Base-by-base conservation (phyloP, 768 basidiomycete species). In the Dentipellis fragilis region DNA sequence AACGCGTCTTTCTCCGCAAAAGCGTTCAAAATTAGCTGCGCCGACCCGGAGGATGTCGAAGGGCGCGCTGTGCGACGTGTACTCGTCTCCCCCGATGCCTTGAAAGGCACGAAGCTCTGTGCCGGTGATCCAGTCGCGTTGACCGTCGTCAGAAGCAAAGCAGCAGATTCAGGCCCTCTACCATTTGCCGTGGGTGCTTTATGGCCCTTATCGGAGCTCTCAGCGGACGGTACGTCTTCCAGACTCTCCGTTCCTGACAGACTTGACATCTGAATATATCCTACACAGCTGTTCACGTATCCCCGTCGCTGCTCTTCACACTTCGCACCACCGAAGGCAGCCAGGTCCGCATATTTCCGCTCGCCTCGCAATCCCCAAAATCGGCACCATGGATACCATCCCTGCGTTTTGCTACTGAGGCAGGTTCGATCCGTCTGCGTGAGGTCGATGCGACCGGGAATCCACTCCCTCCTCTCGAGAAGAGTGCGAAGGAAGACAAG, bases 71-170 rank as follows among this genome's bases (percentile, higher is more conserved):
- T 75, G 34, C 77, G 81, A 62, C 84, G 85, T 62, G 67, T 91
- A 66, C 69, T 81, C 65, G 67, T 89, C 60, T 80, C 84, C 64
- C 69, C 77, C 54, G 85, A 87, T 49, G 64, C 73, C 45, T 65
- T 89, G 52, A 88, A 84, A 66, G 63, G 73, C 22, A 66, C 77
- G 35, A 87, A 80, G 68, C 64, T 85, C 9, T 79, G 73, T 54
- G 85, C 88, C 38, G 87, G 87, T 14, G 89, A 91, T 66, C 71
- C 84, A 35, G 68, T 89, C 52, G 80, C 76, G 59, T 63, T 91
- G 29, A 29, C 3, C 29, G 3, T 6, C 29, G 6, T 29, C 29
- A 6, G 3, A 29, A 29, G 29, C 29, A 29, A 6, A 29, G 29
- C 29, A 14, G 40, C 17, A 16, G 19, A 45, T 4, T 35, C n/a